Evolutionary conservation across 148 eudicot genomes (phyloP).

Genomic region (Vaccinium corymbosum): DNA sequence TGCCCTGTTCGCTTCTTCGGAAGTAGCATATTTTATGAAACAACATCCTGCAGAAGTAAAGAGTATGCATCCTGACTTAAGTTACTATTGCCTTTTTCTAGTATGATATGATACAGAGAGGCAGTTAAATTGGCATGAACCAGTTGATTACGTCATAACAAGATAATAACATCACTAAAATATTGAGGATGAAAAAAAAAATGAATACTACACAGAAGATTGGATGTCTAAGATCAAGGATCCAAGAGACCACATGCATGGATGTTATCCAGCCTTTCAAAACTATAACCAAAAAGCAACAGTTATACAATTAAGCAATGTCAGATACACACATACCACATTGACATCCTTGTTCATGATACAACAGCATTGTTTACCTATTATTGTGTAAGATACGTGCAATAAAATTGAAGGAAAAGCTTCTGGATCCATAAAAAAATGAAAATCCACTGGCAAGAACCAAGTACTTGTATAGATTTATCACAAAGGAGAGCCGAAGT

Average conservation of each 20-base stretch:
- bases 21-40: slow-evolving; percentile 84
- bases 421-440: neutral
- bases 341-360: neutral
- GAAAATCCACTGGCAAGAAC: neutral
- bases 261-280: neutral
- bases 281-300: neutral
- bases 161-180: neutral
- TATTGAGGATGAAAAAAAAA: neutral
- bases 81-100: slow-evolving; percentile 17
- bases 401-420: neutral
- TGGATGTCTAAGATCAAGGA: neutral
- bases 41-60: slow-evolving; percentile 90
- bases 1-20: slow-evolving; percentile 92
- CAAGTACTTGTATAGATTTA: neutral
- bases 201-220: neutral
- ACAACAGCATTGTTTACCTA: neutral
- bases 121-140: neutral
- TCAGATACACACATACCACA: neutral
- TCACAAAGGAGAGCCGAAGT: neutral
- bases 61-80: slow-evolving; percentile 32
- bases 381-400: neutral
- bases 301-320: neutral
- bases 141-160: neutral
- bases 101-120: neutral
- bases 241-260: neutral